Evolutionary conservation across 2,329 filamentous ascomycete genomes (phyloP), one percentile per base, ranked within the genome.

Genomic region (Fusarium nisikadoi): DNA sequence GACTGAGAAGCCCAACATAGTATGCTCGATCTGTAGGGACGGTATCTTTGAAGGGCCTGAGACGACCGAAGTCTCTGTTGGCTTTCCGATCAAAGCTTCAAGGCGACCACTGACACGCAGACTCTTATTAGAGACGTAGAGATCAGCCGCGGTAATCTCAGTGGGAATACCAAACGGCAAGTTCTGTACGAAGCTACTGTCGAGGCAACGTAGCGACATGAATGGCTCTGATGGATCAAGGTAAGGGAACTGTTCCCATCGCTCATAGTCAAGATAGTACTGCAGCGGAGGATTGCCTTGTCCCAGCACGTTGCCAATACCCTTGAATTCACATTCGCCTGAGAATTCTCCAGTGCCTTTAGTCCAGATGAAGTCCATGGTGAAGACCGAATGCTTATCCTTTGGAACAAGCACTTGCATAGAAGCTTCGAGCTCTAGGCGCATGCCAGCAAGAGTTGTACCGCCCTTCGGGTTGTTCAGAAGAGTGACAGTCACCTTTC

Each of bases 251-350:
- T 23, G 1, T 0, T 54, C 36, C 52, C 52, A 54, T 0, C 52
- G 11, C 36, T 54, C 52, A 4, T 54, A 54, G 36, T 54, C 52
- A 6, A 54, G 36, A 23, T 54, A 54, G 36, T 54, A 54, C 16
- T 54, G 52, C 0, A 54, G 0, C 0, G 52, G 52, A 0, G 52
- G 36, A 0, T 42, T 0, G 0, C 52, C 52, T 0, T 11, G 0
- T 8, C 52, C 52, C 0, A 54, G 0, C 10, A 42, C 25, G 2
- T 42, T 42, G 0, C 52, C 52, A 2, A 54, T 0, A 0, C 52
- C 52, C 0, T 0, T 54, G 0, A 54, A 54, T 0, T 4, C 36
- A 1, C 52, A 42, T 0, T 42, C 52, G 1, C 52, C 52, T 8
- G 52, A 54, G 36, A 54, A 54, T 0, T 5, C 36, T 0, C 52